Evolutionary conservation across 176 grass and related monocot genomes (phyloP), one percentile per base, ranked within the genome.

Genomic region (Phyllostachys edulis): DNA sequence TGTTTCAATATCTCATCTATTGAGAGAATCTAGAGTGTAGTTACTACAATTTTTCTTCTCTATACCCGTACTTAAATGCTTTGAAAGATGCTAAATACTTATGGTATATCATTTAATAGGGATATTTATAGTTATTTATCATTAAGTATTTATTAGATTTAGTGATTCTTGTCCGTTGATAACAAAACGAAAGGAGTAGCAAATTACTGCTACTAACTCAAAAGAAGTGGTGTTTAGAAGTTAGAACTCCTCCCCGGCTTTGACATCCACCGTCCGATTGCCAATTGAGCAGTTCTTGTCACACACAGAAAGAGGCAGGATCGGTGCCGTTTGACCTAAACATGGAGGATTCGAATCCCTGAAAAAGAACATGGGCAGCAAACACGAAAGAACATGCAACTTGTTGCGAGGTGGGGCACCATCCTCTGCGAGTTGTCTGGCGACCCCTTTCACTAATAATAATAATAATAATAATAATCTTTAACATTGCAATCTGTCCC

Each of bases 301-400:
- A 7, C 61, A 7, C 27, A 14, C 12, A 16, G 61, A 63, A 63
- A 32, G 60, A 27, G 32, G 36, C 23, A 16, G 17, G 36, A 27
- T 18, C 47, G n/a, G 47, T 81, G 4, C 24, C 15, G 10, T 86
- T 86, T 82, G 83, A 82, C 78, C 46, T 85, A 59, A 9, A 24
- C 21, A 61, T 9, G 26, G 49, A 12, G 59, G 26, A 80, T 82
- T 64, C 45, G 21, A 40, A 82, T 65, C 66, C 1, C 15, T 0
- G 7, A 86, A 39, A 75, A 39, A 24, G 45, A 90, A 77, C 64
- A 70, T 66, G 78, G 34, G 50, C 27, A 84, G 4, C 61, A 18
- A 39, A 12, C 39, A 1, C 68, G 38, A 67, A 65, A 66, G 4
- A 85, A 69, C 57, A 41, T 12, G 79, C 73, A 69, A 63, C 24